Percentiles rank a stretch among this genome's conserved stretches.
phyloP scores from a whole-genome alignment of 2,329 filamentous ascomycete species.

The Aspergillus quadrilineatus region DNA sequence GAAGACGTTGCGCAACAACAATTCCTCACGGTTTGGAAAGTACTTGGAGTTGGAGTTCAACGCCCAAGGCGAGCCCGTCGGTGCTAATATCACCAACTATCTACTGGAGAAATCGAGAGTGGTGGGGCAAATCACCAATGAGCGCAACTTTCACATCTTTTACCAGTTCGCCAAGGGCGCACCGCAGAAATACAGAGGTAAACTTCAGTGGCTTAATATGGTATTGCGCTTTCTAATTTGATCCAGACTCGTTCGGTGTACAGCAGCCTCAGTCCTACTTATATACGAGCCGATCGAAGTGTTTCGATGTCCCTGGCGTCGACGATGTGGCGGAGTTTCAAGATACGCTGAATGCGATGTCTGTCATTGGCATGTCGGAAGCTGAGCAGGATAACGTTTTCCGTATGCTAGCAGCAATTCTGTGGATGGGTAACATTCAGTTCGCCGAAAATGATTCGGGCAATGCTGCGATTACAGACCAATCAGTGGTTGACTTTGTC shows the following conservation, averaged over 20 bases:
- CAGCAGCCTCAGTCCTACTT: constrained; percentile 89
- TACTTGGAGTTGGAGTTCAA: constrained; percentile 98
- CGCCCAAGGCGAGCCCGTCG: constrained; percentile 81
- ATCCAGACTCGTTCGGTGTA: constrained; percentile 75
- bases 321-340: constrained; percentile 86
- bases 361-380: constrained; percentile 83
- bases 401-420: constrained; percentile 83
- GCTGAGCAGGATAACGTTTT: constrained; percentile 94
- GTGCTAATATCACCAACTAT: constrained; percentile 98
- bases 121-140: constrained; percentile 89
- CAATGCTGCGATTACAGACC: constrained; percentile 81
- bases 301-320: constrained; percentile 89
- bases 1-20: constrained; percentile 97
- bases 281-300: constrained; percentile 93
- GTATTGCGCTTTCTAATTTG: constrained; percentile 14
- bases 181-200: constrained; percentile 73
- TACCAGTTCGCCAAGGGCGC: constrained; percentile 98
- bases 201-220: constrained; percentile 9
- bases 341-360: constrained; percentile 93
- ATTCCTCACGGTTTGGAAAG: constrained; percentile 97
- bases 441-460: constrained; percentile 87
- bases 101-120: constrained; percentile 93
- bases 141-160: constrained; percentile 99
- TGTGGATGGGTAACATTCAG: constrained; percentile 93
- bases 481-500: constrained; percentile 90